phyloP scores from a whole-genome alignment of 495 filamentous ascomycete genomes.

The Neurospora sp. region DNA sequence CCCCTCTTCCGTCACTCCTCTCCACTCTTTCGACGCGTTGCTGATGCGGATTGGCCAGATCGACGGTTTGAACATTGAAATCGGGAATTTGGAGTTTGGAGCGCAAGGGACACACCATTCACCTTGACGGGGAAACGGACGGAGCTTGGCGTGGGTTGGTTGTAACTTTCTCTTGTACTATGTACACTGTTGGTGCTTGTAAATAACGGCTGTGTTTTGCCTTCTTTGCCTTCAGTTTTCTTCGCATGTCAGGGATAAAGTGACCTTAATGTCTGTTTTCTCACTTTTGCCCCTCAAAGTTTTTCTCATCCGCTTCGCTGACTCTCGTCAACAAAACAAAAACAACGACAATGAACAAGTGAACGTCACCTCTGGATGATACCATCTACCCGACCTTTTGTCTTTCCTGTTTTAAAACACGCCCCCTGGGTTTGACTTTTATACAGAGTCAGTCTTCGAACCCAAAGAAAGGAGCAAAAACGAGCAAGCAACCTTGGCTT shows the following conservation, averaged over 20 bases:
- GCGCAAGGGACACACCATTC: neutral
- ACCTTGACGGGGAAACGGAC: neutral
- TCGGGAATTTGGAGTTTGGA: neutral
- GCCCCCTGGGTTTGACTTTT: too few species aligned
- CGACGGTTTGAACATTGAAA: neutral
- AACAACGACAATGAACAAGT: too few species aligned
- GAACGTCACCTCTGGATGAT: too few species aligned
- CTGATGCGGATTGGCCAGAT: neutral
- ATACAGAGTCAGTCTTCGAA: too few species aligned
- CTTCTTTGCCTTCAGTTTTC: neutral
- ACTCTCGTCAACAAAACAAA: too few species aligned
- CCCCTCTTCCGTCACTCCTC: neutral
- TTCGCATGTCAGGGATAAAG: neutral
- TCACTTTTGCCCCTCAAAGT: neutral
- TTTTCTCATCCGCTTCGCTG: neutral
- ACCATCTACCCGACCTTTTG: too few species aligned
- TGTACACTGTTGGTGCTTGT: neutral
- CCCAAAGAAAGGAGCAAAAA: too few species aligned
- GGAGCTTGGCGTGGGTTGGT: neutral
- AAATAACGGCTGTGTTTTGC: neutral
- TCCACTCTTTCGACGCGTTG: neutral
- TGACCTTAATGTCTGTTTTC: neutral
- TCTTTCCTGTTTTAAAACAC: too few species aligned
- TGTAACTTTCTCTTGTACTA: neutral
- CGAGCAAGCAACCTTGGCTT: too few species aligned